Percentiles rank a stretch among this genome's conserved stretches.
Conservation (phyloP, 2,329 filamentous ascomycete genomes). For the Exserohilum rostratum region DNA sequence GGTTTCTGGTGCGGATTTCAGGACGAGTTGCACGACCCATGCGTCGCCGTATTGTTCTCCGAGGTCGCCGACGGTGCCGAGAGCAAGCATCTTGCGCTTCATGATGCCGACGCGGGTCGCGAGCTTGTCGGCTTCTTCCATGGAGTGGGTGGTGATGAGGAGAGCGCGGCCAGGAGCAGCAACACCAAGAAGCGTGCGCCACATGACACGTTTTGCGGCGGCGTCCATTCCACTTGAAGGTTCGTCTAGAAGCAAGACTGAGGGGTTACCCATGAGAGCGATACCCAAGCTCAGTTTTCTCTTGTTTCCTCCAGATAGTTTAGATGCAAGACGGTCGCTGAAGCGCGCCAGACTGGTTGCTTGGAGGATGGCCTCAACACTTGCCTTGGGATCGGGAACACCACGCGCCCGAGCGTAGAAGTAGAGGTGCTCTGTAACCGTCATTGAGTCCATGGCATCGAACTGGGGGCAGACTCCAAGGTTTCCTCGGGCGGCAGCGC, state of each 20-base stretch:
- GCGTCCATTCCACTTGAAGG: slow-evolving; percentile 89
- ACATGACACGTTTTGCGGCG: slow-evolving; percentile 90
- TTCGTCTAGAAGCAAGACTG: slow-evolving; percentile 86
- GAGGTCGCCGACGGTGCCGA: slow-evolving; percentile 76
- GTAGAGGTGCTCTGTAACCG: slow-evolving; percentile 80
- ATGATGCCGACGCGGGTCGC: slow-evolving; percentile 86
- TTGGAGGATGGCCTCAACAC: slow-evolving; percentile 76
- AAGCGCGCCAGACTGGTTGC: slow-evolving; percentile 80
- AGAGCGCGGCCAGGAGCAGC: slow-evolving; percentile 75
- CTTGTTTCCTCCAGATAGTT: slow-evolving; percentile 89
- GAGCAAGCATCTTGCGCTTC: slow-evolving; percentile 81
- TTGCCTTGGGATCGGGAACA: slow-evolving; percentile 74
- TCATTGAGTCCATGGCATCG: slow-evolving; percentile 86
- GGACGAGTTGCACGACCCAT: slow-evolving; percentile 82
- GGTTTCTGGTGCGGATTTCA: slow-evolving; percentile 75
- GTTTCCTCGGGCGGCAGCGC: slow-evolving; percentile 73
- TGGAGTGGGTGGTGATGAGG: slow-evolving; percentile 87
- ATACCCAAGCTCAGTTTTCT: slow-evolving; percentile 90
- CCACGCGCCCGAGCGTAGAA: slow-evolving; percentile 90
- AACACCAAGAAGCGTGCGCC: slow-evolving; percentile 78
- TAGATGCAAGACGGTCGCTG: slow-evolving; percentile 73
- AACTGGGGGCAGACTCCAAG: slow-evolving; percentile 87
- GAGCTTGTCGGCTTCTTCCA: slow-evolving; percentile 93
- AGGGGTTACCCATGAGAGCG: slow-evolving; percentile 89
- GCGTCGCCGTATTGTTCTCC: slow-evolving; percentile 77